Evolutionary conservation across 2,329 filamentous ascomycete genomes (phyloP), one percentile per base, ranked within the genome.

Genomic region (Pleurostoma richardsiae): DNA sequence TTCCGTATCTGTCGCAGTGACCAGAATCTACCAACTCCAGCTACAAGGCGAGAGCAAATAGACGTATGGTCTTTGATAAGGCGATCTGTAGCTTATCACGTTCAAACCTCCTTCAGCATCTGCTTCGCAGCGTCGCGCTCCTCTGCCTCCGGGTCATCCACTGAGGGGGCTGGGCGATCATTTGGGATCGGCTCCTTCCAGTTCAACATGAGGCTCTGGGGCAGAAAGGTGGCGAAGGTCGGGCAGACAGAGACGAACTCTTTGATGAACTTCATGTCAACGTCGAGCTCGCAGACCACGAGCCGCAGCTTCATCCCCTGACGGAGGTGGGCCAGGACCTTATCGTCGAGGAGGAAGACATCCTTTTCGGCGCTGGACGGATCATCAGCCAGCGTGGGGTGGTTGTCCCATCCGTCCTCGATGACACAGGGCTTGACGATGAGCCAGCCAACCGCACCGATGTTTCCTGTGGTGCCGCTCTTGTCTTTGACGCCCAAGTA

Each of bases 281-380:
- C 72, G 51, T 74, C 75, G 36, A 83, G 62, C 48, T 74, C 65
- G 56, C 72, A 77, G 27, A 85, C 68, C 2, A 61, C 64, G 3
- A 77, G 66, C 39, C 72, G 67, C 30, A 86, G 51, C 61, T 83
- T 84, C 74, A 84, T 76, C 3, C 86, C 85, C 1, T 76, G 63
- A 49, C 78, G 79, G 55, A 82, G 77, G 46, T 77, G 67, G 19
- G 49, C 49, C 31, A 70, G 52, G 10, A 65, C 51, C 31, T 36
- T 33, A 29, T 81, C 76, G 50, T 96, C 90, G 4, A 96, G 59
- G 57, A 86, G 80, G 53, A 95, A 84, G 10, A 63, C 64, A 38
- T 70, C 57, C 6, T 46, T 44, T 4, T 39, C 46, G 0, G 57
- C 47, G 30, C 67, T 60, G n/a, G 59, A 48, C 19, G 19, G 19